Evolutionary conservation across 352 stramenopile species (phyloP).

Genomic region (Pelagophyceae sp.): DNA sequence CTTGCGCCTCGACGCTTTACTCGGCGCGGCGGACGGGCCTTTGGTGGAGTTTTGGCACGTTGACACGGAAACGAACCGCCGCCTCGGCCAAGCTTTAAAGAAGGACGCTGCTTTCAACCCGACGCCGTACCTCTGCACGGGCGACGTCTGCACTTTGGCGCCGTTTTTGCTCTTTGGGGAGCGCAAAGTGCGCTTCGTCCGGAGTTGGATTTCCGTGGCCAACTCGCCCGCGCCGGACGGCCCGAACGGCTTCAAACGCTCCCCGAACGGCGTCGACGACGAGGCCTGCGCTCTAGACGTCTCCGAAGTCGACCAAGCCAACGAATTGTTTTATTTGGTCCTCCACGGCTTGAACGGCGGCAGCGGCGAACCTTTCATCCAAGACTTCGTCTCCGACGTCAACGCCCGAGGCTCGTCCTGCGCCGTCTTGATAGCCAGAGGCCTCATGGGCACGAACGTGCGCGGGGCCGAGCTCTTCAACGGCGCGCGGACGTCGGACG

Average conservation of each 20-base stretch:
- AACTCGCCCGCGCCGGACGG: not conserved
- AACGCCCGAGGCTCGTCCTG: constrained; percentile 36
- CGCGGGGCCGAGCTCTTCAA: constrained; percentile 48
- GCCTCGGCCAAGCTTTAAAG: not conserved
- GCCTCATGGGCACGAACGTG: constrained; percentile 51
- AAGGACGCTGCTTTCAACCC: constrained; percentile 1
- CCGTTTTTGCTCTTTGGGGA: constrained; percentile 47
- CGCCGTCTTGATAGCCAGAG: constrained; percentile 54
- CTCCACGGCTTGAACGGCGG: constrained; percentile 63
- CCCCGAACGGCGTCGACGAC: constrained; percentile 30
- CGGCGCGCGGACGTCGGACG: constrained; percentile 52
- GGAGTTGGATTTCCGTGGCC: constrained; percentile 34
- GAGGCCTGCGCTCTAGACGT: constrained; percentile 56
- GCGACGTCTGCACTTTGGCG: constrained; percentile 48
- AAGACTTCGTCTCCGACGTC: constrained; percentile 46
- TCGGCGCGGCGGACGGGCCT: no score
- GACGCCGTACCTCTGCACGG: constrained; percentile 49
- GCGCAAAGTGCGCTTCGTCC: constrained; percentile 30
- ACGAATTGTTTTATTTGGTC: no score
- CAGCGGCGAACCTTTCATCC: constrained; percentile 54
- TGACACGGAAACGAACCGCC: not conserved
- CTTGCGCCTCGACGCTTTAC: no score
- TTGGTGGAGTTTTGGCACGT: no score
- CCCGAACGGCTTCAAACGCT: not conserved
- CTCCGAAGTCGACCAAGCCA: no score